A percentile compares a stretch with the other conserved stretches of the same genome.
Conservation (phyloP, 176 grass and related monocot species). For the Zoysia pacifica region DNA sequence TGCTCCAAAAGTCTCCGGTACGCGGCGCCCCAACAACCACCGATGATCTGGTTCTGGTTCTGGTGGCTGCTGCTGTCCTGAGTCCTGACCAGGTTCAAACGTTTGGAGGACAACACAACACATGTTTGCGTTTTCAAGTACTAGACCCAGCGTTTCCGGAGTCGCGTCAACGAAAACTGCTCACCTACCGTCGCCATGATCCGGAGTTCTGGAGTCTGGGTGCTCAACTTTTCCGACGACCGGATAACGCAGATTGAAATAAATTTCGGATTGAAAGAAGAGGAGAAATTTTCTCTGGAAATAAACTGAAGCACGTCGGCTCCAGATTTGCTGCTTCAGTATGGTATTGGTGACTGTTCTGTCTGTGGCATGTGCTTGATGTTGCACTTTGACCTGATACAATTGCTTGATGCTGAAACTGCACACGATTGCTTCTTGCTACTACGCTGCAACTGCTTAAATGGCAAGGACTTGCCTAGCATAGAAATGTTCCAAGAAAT, state of each 20-base stretch:
- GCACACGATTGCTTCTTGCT: too few species aligned
- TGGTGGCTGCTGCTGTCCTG: not conserved
- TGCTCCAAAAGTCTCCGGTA: not conserved
- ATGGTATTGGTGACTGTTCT: too few species aligned
- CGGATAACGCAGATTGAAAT: constrained; percentile 1
- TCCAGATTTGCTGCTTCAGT: not conserved
- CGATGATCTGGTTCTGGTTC: not conserved
- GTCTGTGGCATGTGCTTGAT: too few species aligned
- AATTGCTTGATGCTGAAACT: too few species aligned
- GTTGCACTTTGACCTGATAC: too few species aligned
- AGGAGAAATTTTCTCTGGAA: not conserved
- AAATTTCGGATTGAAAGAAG: not conserved
- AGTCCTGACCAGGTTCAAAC: constrained; percentile 1
- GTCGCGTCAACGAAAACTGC: not conserved
- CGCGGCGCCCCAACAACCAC: constrained; percentile 9
- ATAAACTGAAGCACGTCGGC: not conserved
- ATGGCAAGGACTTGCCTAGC: constrained; percentile 1
- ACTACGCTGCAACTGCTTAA: not conserved
- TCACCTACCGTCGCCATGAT: not conserved
- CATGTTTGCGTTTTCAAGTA: not conserved
- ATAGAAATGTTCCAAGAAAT: not conserved
- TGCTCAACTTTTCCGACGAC: constrained; percentile 10
- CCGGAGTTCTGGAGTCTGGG: not conserved
- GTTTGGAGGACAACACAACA: not conserved
- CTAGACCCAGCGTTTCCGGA: not conserved